Percentiles rank a stretch among this genome's conserved stretches.
Evolutionary conservation across 1,284 basidiomycete genomes (phyloP).

Genomic region (Meira miltonrushii): DNA sequence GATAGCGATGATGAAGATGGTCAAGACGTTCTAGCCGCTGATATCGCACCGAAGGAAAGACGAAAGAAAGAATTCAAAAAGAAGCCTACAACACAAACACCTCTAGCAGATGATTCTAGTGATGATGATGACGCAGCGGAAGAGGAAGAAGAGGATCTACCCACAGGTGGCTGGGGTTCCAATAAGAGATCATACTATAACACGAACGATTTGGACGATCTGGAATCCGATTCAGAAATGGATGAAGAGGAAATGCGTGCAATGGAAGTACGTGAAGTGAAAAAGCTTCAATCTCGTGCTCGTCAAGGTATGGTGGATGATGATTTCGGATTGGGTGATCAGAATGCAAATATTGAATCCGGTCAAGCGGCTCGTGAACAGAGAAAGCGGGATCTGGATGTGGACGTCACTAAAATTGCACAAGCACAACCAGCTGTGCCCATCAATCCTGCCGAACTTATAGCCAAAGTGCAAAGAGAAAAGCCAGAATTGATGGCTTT

Average conservation of each 20-base stretch:
- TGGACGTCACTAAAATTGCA: conserved; percentile 6
- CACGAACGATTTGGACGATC: conserved; percentile 40
- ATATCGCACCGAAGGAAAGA: neutral
- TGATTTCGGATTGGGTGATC: conserved; percentile 78
- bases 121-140: conserved; percentile 62
- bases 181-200: conserved; percentile 51
- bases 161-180: conserved; percentile 58
- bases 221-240: conserved; percentile 48
- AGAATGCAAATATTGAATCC: conserved; percentile 25
- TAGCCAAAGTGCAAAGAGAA: conserved; percentile 71
- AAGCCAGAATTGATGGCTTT: conserved; percentile 67
- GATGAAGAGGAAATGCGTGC: conserved; percentile 56
- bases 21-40: conserved; percentile 22
- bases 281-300: conserved; percentile 69
- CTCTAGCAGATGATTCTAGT: conserved; percentile 18
- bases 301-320: conserved; percentile 68
- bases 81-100: conserved; percentile 20
- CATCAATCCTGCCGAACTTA: conserved; percentile 55
- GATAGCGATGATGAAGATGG: conserved; percentile 24
- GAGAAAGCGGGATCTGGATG: conserved; percentile 1
- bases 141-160: conserved; percentile 59
- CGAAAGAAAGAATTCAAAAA: conserved; percentile 9
- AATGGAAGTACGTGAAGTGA: conserved; percentile 81
- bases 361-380: conserved; percentile 1
- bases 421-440: conserved; percentile 1